Evolutionary conservation across 192 early-diverging fungal species (phyloP).

Genomic region (Backusella tuberculispora): DNA sequence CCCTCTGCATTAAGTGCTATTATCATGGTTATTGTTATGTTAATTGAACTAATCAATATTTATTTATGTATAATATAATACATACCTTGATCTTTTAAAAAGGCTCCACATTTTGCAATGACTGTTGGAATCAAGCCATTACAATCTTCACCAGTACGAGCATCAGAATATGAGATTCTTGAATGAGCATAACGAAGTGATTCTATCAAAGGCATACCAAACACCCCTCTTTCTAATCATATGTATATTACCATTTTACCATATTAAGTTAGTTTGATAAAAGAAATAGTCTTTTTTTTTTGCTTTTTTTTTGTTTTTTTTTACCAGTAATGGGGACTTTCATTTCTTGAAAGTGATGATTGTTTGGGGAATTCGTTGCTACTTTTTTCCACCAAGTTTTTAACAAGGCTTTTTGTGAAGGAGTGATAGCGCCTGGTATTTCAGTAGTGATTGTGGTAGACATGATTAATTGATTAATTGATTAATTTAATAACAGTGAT

Average conservation of each 20-base stretch:
- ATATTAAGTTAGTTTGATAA: neutral
- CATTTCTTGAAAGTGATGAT: slow-evolving; percentile 18
- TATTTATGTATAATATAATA: neutral
- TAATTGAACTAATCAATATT: neutral
- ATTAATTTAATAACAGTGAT: too few species aligned
- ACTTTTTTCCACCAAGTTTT: slow-evolving; percentile 38
- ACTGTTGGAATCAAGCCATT: slow-evolving; percentile 32
- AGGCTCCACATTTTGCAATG: slow-evolving; percentile 38
- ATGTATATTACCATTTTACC: neutral
- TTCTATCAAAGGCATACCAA: slow-evolving; percentile 29
- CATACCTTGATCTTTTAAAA: slow-evolving; percentile 38
- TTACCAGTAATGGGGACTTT: slow-evolving; percentile 26
- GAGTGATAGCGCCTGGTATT: slow-evolving; percentile 15
- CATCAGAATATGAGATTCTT: slow-evolving; percentile 35
- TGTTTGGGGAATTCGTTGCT: slow-evolving; percentile 22
- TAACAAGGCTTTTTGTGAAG: slow-evolving; percentile 14
- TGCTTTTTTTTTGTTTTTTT: too few species aligned
- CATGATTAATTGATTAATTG: neutral
- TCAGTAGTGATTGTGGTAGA: neutral
- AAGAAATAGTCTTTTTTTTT: neutral
- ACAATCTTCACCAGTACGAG: slow-evolving; percentile 10
- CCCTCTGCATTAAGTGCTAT: slow-evolving; percentile 47
- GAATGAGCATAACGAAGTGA: slow-evolving; percentile 36
- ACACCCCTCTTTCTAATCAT: slow-evolving; percentile 27
- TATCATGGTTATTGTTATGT: neutral